Percentiles rank a stretch among this genome's conserved stretches.
Conservation (phyloP, 345 rosid genomes). For the Populus davidiana region DNA sequence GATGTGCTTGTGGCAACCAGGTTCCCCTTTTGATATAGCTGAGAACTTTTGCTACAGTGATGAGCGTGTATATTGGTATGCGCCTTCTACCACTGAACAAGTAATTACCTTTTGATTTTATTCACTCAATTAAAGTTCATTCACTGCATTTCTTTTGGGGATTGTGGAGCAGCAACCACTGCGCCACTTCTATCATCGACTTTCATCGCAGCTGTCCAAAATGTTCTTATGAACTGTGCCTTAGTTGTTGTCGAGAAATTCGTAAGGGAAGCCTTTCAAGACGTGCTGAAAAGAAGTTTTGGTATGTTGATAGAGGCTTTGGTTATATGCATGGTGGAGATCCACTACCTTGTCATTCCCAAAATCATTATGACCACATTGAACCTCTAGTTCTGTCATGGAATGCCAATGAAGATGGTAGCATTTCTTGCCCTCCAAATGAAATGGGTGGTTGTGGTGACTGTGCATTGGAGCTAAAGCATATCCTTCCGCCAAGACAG, state of each 20-base stretch:
- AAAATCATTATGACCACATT: slow-evolving; percentile 23
- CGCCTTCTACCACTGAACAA: not conserved
- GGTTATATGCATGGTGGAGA: slow-evolving; percentile 71
- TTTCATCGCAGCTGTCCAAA: slow-evolving; percentile 75
- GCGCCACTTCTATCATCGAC: slow-evolving; percentile 86
- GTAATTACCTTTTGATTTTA: not conserved
- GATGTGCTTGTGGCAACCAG: slow-evolving; percentile 25
- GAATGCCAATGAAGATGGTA: slow-evolving; percentile 49
- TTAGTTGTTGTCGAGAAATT: slow-evolving; percentile 76
- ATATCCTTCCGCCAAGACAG: slow-evolving; percentile 49
- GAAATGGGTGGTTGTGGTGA: slow-evolving; percentile 79
- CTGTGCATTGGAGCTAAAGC: slow-evolving; percentile 57
- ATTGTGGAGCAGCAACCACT: slow-evolving; percentile 58
- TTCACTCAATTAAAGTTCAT: slow-evolving; percentile 2
- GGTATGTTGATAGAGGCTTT: slow-evolving; percentile 49
- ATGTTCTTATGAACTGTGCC: slow-evolving; percentile 74
- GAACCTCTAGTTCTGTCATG: slow-evolving; percentile 31
- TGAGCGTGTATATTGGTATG: slow-evolving; percentile 84
- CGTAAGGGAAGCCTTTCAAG: slow-evolving; percentile 42
- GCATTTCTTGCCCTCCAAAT: slow-evolving; percentile 59
- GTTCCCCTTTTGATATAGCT: slow-evolving; percentile 35
- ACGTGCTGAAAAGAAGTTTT: slow-evolving; percentile 42
- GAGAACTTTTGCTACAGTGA: slow-evolving; percentile 40
- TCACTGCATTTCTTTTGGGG: not conserved
- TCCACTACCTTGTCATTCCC: slow-evolving; percentile 20